phyloP scores from a whole-genome alignment of 2,329 filamentous ascomycete species.

The Plectosphaerella cucumerina region DNA sequence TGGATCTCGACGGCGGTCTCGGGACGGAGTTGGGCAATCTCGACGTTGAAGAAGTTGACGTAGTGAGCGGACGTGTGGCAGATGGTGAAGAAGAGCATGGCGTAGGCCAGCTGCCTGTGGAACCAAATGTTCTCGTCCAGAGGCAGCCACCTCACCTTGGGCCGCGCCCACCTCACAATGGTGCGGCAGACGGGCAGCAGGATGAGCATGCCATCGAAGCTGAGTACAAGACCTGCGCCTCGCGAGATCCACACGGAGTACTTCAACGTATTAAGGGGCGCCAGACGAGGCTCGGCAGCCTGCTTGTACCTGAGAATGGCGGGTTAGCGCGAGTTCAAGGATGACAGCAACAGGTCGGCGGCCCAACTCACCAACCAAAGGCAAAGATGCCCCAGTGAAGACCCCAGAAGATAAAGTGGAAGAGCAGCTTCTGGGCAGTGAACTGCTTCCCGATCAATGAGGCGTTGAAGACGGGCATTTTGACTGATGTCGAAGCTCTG shows the following conservation, averaged over 20 bases:
- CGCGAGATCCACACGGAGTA: constrained; percentile 96
- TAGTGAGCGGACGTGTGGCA: constrained; percentile 81
- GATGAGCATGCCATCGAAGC: constrained; percentile 81
- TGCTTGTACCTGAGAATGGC: constrained; percentile 68
- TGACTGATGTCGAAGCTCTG: constrained; percentile 17
- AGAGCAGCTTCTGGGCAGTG: constrained; percentile 66
- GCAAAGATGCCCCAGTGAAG: constrained; percentile 77
- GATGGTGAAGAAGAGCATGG: constrained; percentile 76
- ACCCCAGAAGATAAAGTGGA: constrained; percentile 78
- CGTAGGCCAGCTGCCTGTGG: constrained; percentile 89
- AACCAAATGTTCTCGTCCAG: constrained; percentile 98
- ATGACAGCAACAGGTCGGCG: neutral
- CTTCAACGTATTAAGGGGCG: constrained; percentile 72
- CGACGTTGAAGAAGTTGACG: constrained; percentile 98
- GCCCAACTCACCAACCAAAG: constrained; percentile 68
- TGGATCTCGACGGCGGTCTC: constrained; percentile 84
- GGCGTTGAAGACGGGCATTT: constrained; percentile 18
- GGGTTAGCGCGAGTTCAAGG: neutral
- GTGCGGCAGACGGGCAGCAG: constrained; percentile 93
- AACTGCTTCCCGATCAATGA: constrained; percentile 59
- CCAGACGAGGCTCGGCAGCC: constrained; percentile 60
- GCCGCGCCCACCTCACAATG: constrained; percentile 76
- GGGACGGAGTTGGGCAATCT: constrained; percentile 75
- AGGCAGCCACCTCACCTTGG: constrained; percentile 82
- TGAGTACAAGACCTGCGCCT: constrained; percentile 83